A percentile compares a stretch with the other conserved stretches of the same genome.
Conservation (phyloP, 2,329 filamentous ascomycete species). For the Fusarium torreyae region DNA sequence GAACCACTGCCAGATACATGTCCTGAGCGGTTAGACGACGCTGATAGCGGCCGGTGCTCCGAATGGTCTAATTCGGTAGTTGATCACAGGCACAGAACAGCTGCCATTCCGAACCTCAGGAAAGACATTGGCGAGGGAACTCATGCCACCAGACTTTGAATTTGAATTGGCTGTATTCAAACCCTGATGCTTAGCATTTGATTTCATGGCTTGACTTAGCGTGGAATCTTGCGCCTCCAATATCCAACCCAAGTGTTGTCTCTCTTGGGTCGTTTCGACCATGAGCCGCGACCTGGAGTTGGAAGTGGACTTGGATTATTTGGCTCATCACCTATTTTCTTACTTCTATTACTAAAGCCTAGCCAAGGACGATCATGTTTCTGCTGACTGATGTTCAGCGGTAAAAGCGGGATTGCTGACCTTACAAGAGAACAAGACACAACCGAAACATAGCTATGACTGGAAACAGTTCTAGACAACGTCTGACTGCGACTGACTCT, state of each 20-base stretch:
- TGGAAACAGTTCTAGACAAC: background rate
- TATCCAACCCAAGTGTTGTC: background rate
- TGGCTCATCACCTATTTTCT: too few species aligned
- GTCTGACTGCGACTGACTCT: background rate
- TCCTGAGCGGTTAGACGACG: background rate
- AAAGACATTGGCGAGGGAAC: background rate
- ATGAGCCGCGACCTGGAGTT: background rate
- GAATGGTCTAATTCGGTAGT: slow-evolving; percentile 25
- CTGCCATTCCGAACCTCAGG: background rate
- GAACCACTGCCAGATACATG: slow-evolving; percentile 9
- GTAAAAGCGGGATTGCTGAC: too few species aligned
- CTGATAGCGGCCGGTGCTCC: slow-evolving; percentile 19
- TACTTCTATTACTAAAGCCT: too few species aligned
- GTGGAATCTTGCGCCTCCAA: too few species aligned
- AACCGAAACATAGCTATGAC: too few species aligned
- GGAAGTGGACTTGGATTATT: too few species aligned
- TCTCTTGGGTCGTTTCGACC: background rate
- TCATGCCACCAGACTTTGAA: too few species aligned
- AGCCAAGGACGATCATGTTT: too few species aligned
- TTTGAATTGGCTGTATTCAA: background rate
- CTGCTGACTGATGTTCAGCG: too few species aligned
- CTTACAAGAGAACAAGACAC: too few species aligned
- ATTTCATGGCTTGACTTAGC: too few species aligned
- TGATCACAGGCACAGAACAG: slow-evolving; percentile 9
- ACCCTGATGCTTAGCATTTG: too few species aligned